phyloP scores from a whole-genome alignment of 768 basidiomycete genomes.

The Lactarius deliciosus region DNA sequence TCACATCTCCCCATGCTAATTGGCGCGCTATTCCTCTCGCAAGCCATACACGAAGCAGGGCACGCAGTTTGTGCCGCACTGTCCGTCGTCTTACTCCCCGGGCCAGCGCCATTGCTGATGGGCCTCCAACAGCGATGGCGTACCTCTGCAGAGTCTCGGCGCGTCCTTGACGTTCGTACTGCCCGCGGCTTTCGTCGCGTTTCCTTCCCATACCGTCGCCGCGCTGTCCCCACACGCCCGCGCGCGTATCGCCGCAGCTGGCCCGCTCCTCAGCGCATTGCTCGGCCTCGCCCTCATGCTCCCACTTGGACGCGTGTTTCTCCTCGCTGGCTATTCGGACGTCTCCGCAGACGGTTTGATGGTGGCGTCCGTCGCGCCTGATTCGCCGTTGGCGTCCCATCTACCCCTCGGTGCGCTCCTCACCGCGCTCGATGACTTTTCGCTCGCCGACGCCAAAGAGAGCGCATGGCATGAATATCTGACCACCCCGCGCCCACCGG shows the following conservation, averaged over 20 bases:
- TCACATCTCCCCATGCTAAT: slow-evolving; percentile 66
- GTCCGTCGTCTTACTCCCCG: slow-evolving; percentile 43
- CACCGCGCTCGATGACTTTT: slow-evolving; percentile 62
- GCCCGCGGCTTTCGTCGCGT: slow-evolving; percentile 73
- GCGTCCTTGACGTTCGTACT: slow-evolving; percentile 59
- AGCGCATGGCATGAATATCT: slow-evolving; percentile 53
- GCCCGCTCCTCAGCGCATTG: slow-evolving; percentile 75
- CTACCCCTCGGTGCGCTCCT: slow-evolving; percentile 59
- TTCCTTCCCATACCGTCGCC: slow-evolving; percentile 47
- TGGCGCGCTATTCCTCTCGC: slow-evolving; percentile 57
- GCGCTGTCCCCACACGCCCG: slow-evolving; percentile 44
- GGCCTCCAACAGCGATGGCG: slow-evolving; percentile 49
- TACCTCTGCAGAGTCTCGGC: slow-evolving; percentile 63
- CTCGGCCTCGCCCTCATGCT: slow-evolving; percentile 51
- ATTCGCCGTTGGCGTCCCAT: slow-evolving; percentile 59
- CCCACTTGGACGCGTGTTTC: slow-evolving; percentile 22
- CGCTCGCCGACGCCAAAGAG: slow-evolving; percentile 39
- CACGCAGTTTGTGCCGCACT: slow-evolving; percentile 75
- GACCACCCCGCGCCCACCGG: slow-evolving; percentile 22
- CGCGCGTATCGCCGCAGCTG: slow-evolving; percentile 66
- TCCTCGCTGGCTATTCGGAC: slow-evolving; percentile 51
- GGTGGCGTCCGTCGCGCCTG: slow-evolving; percentile 54
- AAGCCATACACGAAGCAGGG: slow-evolving; percentile 77
- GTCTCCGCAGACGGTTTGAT: slow-evolving; percentile 51
- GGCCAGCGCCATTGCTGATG: background rate